Percentiles rank a stretch among this genome's conserved stretches.
phyloP scores from a whole-genome alignment of 768 basidiomycete species.

The Trametes cinnabarina region DNA sequence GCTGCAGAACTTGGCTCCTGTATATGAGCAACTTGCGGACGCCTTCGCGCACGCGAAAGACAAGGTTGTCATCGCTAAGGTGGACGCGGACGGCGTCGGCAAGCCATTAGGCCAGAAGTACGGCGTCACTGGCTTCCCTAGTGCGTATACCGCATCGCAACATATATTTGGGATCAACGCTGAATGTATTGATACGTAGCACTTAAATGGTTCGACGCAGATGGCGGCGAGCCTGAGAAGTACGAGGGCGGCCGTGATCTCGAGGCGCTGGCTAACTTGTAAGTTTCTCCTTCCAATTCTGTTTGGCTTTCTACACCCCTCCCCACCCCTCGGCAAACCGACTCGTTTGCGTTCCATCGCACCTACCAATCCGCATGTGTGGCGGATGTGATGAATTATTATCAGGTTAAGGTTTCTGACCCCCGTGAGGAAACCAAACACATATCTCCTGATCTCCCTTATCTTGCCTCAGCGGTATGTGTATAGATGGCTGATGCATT shows the following conservation, averaged over 20 bases:
- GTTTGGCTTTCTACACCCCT: not conserved
- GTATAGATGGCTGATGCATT: not conserved
- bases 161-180: constrained; percentile 40
- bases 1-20: constrained; percentile 77
- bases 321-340: too few species aligned
- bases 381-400: constrained; percentile 5
- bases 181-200: constrained; percentile 48
- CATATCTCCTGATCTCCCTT: constrained; percentile 2
- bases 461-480: not conserved
- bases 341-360: not conserved
- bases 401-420: constrained; percentile 21
- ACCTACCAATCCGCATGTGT: not conserved
- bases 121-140: constrained; percentile 83
- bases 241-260: constrained; percentile 83
- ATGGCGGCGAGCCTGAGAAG: constrained; percentile 57
- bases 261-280: constrained; percentile 75
- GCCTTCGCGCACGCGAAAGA: constrained; percentile 77
- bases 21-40: constrained; percentile 86
- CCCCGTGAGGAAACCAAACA: constrained; percentile 9
- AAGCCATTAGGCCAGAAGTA: constrained; percentile 73
- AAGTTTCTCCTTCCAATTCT: constrained; percentile 29
- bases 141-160: constrained; percentile 45
- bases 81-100: constrained; percentile 89
- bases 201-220: constrained; percentile 84
- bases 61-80: constrained; percentile 86